phyloP scores from a whole-genome alignment of 2,329 filamentous ascomycete species.

The Arachnopeziza araneosa region DNA sequence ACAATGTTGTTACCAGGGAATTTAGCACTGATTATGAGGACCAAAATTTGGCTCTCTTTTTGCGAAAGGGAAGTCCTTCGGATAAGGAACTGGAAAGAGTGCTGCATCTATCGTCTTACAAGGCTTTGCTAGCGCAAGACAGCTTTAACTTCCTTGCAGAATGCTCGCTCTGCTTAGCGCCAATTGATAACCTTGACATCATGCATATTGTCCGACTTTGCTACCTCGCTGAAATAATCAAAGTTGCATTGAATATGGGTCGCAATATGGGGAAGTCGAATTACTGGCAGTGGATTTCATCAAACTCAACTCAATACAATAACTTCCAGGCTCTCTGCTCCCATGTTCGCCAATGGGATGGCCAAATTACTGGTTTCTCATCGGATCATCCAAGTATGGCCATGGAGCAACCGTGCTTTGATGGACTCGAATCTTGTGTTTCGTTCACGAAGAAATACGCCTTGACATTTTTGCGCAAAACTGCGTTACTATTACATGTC shows the following conservation, averaged over 20 bases:
- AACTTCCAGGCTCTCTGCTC: conserved; percentile 24
- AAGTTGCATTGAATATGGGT: conserved; percentile 60
- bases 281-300: conserved; percentile 37
- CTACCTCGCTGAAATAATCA: conserved; percentile 86
- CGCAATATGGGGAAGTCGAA: conserved; percentile 46
- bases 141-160: conserved; percentile 78
- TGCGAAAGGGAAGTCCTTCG: conserved; percentile 1
- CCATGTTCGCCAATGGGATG: conserved; percentile 11
- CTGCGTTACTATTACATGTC: conserved; percentile 75
- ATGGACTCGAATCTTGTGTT: conserved; percentile 50
- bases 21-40: conserved; percentile 62
- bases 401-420: conserved; percentile 50
- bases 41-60: conserved; percentile 71
- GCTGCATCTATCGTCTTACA: background rate
- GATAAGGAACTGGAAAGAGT: background rate
- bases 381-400: conserved; percentile 33
- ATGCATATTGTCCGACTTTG: conserved; percentile 77
- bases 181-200: conserved; percentile 66
- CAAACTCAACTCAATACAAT: background rate
- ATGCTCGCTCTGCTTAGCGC: conserved; percentile 63
- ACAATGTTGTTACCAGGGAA: conserved; percentile 59
- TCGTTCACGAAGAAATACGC: conserved; percentile 73
- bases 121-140: conserved; percentile 62
- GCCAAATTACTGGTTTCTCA: conserved; percentile 22
- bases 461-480: conserved; percentile 84